Conservation (phyloP, 441 rosid genomes). For the Omphalea diandra region DNA sequence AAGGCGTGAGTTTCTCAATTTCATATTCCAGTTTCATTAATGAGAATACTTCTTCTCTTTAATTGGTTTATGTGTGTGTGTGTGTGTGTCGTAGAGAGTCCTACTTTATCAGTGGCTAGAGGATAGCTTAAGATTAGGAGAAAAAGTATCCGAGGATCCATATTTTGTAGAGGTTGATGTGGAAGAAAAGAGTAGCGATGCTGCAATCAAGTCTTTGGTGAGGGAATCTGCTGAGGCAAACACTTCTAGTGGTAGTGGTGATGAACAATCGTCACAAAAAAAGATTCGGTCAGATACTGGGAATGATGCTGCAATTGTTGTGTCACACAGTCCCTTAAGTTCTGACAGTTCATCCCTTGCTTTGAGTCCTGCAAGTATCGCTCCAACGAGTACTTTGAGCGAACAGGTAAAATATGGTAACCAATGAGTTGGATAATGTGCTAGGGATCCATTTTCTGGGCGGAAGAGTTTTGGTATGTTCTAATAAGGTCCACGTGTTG, state of each 20-base stretch:
- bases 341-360: conserved; percentile 33
- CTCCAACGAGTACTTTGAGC: conserved; percentile 36
- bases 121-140: conserved; percentile 68
- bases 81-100: conserved; percentile 45
- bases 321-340: conserved; percentile 35
- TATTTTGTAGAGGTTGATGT: conserved; percentile 43
- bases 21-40: background rate
- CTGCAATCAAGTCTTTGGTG: conserved; percentile 30
- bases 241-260: conserved; percentile 26
- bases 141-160: conserved; percentile 62
- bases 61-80: background rate
- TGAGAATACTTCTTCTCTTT: background rate
- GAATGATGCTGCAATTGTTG: conserved; percentile 21
- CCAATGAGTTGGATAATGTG: background rate
- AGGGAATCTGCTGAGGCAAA: conserved; percentile 21
- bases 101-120: conserved; percentile 80
- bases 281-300: conserved; percentile 32
- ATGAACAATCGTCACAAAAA: conserved; percentile 40
- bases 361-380: conserved; percentile 34
- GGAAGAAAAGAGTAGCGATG: conserved; percentile 34
- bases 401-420: conserved; percentile 46
- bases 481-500: conserved; percentile 28
- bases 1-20: conserved; percentile 51
- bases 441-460: background rate
- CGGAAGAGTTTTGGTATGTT: background rate